Base-by-base conservation (phyloP, 352 stramenopile species). In the Globisporangium barbulae region DNA sequence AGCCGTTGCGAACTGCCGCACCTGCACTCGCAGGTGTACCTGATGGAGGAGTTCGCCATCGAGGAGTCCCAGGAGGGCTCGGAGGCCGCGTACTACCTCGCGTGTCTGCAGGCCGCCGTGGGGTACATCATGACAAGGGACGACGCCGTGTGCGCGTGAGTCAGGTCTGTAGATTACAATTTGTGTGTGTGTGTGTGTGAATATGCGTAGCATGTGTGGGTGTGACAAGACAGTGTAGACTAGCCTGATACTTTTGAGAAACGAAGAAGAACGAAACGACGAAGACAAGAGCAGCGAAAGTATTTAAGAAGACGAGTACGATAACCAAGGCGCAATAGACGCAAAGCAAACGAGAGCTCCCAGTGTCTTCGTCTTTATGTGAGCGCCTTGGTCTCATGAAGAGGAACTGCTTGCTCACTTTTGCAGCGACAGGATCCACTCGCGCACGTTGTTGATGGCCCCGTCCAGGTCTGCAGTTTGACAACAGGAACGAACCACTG, bases 41-140 rank as follows among this genome's bases (percentile, higher is more conserved):
- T 88, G 7, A 90, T 94, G 82, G 82, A 94, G 69, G 71, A 87
- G 60, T 90, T 88, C 58, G 81, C 79, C 5, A 87, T 94, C 53
- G 78, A 91, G 35, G 72, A 76, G 57, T 80, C 75, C 30, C 70
- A 86, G 61, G 79, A 88, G 39, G 85, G 85, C 25, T 90, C 82
- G 2, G 85, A 94, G 70, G 79, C 85, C 12, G 83, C 83, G 42
- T 94, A 94, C 65, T 94, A 94, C 65, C 53, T 94, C 50, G 85
- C 85, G 44, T 91, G 85, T 21, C 69, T 93, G 30, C 82, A 94
- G 60, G 80, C 85, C 22, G 83, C 85, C 39, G 83, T 92, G 68
- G 76, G 82, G 53, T 92, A 92, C 79, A 88, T 92, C 61, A 89
- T 87, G 74, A 79, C 63, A 0, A 63, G 65, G 52, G 44, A 66